Evolutionary conservation across 106 monocot species (phyloP).

Genomic region (Dendrobium nobile): DNA sequence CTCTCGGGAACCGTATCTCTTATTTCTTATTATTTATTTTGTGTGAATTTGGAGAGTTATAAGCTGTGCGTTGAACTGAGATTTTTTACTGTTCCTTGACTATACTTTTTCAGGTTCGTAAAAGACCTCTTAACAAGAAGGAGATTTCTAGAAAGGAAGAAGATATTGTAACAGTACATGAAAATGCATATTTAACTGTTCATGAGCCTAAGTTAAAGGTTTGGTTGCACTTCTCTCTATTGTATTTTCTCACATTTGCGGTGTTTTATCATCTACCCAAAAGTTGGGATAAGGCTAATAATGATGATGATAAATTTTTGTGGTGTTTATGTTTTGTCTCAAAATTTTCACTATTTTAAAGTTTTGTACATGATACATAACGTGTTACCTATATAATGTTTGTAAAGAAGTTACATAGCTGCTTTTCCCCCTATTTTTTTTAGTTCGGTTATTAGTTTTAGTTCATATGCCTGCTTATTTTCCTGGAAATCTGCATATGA

Average conservation of each 20-base stretch:
- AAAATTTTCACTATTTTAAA: neutral
- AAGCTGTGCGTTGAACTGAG: slow-evolving; percentile 1
- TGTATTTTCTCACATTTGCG: neutral
- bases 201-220: slow-evolving; percentile 92
- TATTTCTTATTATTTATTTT: neutral
- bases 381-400: neutral
- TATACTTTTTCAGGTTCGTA: slow-evolving; percentile 60
- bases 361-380: neutral
- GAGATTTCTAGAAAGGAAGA: slow-evolving; percentile 86
- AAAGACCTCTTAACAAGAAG: slow-evolving; percentile 83
- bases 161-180: slow-evolving; percentile 69
- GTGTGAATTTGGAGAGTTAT: neutral
- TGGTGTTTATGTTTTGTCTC: neutral
- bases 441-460: neutral
- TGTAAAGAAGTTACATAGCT: neutral
- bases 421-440: neutral
- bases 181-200: slow-evolving; percentile 50
- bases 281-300: neutral
- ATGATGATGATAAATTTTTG: neutral
- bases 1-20: too few species aligned
- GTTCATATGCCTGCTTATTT: neutral
- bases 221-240: neutral
- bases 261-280: neutral
- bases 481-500: neutral
- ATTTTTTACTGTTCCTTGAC: slow-evolving; percentile 5